Conservation (phyloP, 345 rosid genomes). For the Eucalyptus viminalis region DNA sequence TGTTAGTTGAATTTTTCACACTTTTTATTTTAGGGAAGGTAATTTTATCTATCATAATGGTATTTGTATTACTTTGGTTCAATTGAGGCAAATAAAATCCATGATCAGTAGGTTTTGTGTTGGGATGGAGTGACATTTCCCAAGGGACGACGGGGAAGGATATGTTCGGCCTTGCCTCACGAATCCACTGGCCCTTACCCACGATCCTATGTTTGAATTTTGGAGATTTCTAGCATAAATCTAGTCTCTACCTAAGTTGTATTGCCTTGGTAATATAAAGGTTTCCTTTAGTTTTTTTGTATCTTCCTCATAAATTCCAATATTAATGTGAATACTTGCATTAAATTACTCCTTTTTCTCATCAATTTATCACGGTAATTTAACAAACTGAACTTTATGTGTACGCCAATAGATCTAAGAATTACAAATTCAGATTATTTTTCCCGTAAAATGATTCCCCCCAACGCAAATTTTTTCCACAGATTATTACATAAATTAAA, state of each 20-base stretch:
- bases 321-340: not conserved
- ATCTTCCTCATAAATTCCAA: not conserved
- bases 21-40: not conserved
- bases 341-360: not conserved
- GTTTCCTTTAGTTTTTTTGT: no score
- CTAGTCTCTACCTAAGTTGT: not conserved
- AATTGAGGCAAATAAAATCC: not conserved
- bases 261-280: not conserved
- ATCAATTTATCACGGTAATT: not conserved
- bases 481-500: no score
- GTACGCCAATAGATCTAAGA: not conserved
- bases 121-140: not conserved
- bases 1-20: not conserved
- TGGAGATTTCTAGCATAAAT: not conserved
- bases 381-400: not conserved
- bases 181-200: not conserved
- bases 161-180: not conserved
- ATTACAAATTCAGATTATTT: not conserved
- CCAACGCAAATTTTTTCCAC: not conserved
- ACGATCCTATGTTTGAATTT: not conserved
- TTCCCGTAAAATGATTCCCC: not conserved
- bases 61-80: fast-evolving
- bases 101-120: not conserved
- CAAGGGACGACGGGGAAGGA: not conserved
- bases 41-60: fast-evolving